phyloP scores from a whole-genome alignment of 345 rosid genomes.

The Camelina hispida region DNA sequence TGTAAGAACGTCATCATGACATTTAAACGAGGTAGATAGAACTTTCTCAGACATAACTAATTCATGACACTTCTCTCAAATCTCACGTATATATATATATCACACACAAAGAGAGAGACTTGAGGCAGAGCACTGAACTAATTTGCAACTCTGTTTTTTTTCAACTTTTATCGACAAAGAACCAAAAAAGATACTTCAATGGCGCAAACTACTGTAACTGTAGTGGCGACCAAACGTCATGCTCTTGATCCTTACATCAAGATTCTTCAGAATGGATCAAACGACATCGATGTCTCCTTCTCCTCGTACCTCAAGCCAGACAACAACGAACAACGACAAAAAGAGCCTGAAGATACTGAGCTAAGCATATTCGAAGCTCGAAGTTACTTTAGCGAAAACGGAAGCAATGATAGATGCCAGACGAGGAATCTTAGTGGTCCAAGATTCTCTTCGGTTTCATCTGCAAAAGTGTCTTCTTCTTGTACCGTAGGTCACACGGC shows the following conservation, averaged over 20 bases:
- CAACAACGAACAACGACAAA: constrained; percentile 26
- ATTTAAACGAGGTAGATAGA: constrained; percentile 36
- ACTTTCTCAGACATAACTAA: constrained; percentile 40
- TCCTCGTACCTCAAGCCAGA: constrained; percentile 47
- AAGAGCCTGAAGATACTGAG: constrained; percentile 58
- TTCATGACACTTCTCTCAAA: constrained; percentile 30
- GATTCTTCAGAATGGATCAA: constrained; percentile 37
- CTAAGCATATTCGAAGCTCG: constrained; percentile 75
- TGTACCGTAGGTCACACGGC: constrained; percentile 62
- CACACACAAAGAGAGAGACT: background rate
- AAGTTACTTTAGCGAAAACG: constrained; percentile 64
- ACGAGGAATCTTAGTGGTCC: constrained; percentile 41
- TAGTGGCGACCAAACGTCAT: constrained; percentile 32
- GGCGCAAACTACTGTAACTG: constrained; percentile 41
- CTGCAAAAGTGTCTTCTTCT: constrained; percentile 56
- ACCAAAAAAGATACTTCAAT: constrained; percentile 18
- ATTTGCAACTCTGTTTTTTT: constrained; percentile 24
- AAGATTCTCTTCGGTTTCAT: constrained; percentile 66
- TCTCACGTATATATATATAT: constrained; percentile 23
- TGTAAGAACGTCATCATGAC: constrained; percentile 37
- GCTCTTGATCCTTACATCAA: constrained; percentile 45
- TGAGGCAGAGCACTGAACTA: constrained; percentile 26
- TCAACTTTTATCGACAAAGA: background rate
- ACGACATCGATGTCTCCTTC: constrained; percentile 45
- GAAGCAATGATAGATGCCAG: constrained; percentile 47